These are phyloP conservation scores for Arabidopsis hybrid DNA, from an alignment of 441 rosid species.

Conservation along the genomic window DNA sequence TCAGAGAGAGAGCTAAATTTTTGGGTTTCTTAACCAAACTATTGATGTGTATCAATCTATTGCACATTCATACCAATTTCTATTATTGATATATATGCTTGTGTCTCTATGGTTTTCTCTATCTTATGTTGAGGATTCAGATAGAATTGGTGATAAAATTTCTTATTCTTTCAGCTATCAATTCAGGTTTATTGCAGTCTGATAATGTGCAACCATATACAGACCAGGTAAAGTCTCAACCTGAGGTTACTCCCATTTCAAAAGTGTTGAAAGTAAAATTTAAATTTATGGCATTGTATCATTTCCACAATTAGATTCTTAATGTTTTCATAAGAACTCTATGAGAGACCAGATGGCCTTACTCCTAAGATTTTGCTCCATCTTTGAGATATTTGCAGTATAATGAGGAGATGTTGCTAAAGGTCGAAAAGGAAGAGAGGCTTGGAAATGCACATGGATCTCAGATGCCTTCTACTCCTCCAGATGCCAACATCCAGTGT, in stretches of 20 bases:
- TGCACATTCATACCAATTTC: neutral
- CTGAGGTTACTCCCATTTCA: conserved; percentile 57
- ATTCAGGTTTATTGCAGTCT: conserved; percentile 59
- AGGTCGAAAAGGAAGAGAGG: conserved; percentile 29
- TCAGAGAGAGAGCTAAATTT: neutral
- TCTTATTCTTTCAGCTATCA: conserved; percentile 40
- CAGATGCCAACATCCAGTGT: conserved; percentile 54
- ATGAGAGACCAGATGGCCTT: neutral
- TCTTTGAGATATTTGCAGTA: conserved; percentile 48
- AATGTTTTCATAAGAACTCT: conserved; percentile 3
- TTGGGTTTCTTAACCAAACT: neutral
- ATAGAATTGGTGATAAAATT: conserved; percentile 7
- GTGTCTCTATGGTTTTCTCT: conserved; percentile 5
- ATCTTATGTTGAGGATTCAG: neutral
- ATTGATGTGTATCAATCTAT: neutral
- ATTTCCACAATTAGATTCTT: neutral
- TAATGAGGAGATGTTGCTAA: conserved; percentile 53
- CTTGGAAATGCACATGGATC: conserved; percentile 43
- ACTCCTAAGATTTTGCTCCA: conserved; percentile 1
- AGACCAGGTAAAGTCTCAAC: conserved; percentile 52
- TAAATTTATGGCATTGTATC: neutral
- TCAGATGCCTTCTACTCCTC: conserved; percentile 54
- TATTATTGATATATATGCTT: neutral
- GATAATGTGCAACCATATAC: conserved; percentile 54
- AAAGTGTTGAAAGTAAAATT: neutral